Percentiles rank a stretch among this genome's conserved stretches.
Conservation (phyloP, 1,139 yeast genomes). For the Geotrichum carabidarum region DNA sequence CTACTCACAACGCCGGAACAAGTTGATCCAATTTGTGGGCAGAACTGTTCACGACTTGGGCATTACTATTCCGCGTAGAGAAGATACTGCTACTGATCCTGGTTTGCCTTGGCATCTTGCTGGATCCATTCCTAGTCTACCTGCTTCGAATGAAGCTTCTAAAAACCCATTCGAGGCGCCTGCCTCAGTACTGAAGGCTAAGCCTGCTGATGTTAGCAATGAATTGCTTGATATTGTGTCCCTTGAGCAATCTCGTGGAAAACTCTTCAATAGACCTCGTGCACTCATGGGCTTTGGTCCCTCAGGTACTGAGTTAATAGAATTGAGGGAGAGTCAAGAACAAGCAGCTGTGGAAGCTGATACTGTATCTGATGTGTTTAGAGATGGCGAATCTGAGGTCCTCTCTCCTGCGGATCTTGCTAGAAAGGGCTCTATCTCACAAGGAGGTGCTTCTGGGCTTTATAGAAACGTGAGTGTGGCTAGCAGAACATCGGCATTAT, state of each 20-base stretch:
- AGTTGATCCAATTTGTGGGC: conserved; percentile 32
- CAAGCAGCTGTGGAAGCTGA: too few species aligned
- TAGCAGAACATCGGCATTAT: background rate
- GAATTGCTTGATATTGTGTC: background rate
- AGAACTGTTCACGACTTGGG: conserved; percentile 37
- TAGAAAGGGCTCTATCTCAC: too few species aligned
- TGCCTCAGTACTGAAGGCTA: background rate
- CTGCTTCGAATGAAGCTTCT: background rate
- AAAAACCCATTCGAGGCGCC: background rate
- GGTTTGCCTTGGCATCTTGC: conserved; percentile 29
- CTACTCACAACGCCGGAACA: conserved; percentile 34
- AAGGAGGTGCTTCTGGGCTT: too few species aligned
- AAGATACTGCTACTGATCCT: conserved; percentile 36
- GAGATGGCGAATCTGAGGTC: too few species aligned
- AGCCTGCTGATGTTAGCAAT: background rate
- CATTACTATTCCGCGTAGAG: conserved; percentile 27
- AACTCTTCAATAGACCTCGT: conserved; percentile 5
- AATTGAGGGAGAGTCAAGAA: background rate
- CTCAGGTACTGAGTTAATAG: background rate
- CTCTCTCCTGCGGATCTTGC: too few species aligned
- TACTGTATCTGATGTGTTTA: too few species aligned
- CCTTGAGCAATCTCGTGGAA: background rate
- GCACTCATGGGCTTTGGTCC: conserved; percentile 16
- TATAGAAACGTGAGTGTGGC: background rate
- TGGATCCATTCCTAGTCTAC: background rate